Evolutionary conservation across 768 basidiomycete species (phyloP).

Genomic region (Serendipita indica): DNA sequence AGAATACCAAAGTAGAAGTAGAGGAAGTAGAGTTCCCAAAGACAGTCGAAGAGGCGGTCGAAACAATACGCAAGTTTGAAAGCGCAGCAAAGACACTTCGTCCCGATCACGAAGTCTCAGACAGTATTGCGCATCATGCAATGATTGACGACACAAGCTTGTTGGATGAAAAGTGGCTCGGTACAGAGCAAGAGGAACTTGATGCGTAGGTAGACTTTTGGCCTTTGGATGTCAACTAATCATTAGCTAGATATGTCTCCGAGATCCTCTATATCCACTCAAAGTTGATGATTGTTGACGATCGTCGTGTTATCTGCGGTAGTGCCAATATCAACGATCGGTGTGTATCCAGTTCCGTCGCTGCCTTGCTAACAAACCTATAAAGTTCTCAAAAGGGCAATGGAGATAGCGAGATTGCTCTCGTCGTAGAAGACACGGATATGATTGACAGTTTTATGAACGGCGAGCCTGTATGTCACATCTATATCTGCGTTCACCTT

Average conservation of each 20-base stretch:
- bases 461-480: conserved; percentile 33
- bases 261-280: conserved; percentile 72
- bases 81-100: conserved; percentile 34
- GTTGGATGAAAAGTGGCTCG: conserved; percentile 68
- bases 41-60: conserved; percentile 50
- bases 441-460: conserved; percentile 64
- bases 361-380: not conserved
- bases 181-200: conserved; percentile 68
- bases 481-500: not conserved
- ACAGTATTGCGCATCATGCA: conserved; percentile 72
- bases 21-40: conserved; percentile 55
- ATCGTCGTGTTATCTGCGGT: conserved; percentile 81
- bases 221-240: not conserved
- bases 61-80: conserved; percentile 58
- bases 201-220: conserved; percentile 12
- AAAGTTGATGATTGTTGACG: conserved; percentile 92
- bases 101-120: conserved; percentile 50
- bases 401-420: conserved; percentile 86
- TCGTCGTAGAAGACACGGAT: conserved; percentile 82
- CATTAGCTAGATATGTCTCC: conserved; percentile 46
- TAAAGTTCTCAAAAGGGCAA: conserved; percentile 35
- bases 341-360: not conserved
- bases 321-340: conserved; percentile 87
- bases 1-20: conserved; percentile 30
- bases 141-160: conserved; percentile 46